Conservation (phyloP, 306 rosid species). For the Canavalia ensiformis region DNA sequence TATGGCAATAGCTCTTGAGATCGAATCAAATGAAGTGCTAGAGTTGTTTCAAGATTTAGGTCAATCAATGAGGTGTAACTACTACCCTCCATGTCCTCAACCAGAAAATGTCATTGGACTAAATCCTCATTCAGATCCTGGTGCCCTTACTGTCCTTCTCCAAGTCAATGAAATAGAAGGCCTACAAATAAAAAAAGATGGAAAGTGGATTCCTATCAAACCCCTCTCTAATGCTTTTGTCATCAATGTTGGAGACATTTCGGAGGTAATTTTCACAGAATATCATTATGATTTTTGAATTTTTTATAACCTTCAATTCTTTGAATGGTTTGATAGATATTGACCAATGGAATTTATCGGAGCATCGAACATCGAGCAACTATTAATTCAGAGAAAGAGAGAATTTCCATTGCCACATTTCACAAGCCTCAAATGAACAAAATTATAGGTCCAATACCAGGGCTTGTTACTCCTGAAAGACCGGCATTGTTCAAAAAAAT, state of each 20-base stretch:
- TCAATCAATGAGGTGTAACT: slow-evolving; percentile 49
- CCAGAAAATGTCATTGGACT: slow-evolving; percentile 57
- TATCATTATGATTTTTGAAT: no score
- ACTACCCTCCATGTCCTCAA: slow-evolving; percentile 60
- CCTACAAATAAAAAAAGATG: slow-evolving; percentile 56
- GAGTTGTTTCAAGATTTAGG: slow-evolving; percentile 33
- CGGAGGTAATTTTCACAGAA: slow-evolving; percentile 24
- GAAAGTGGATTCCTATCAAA: slow-evolving; percentile 50
- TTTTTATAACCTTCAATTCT: no score
- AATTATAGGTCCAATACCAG: not conserved
- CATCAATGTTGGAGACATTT: slow-evolving; percentile 50
- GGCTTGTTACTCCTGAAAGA: slow-evolving; percentile 21
- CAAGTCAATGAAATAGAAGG: slow-evolving; percentile 55
- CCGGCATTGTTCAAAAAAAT: not conserved
- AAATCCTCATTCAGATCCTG: slow-evolving; percentile 54
- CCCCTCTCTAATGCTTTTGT: slow-evolving; percentile 52
- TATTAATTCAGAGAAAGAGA: not conserved
- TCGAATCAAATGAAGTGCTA: slow-evolving; percentile 38
- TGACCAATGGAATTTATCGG: slow-evolving; percentile 1
- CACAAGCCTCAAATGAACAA: not conserved
- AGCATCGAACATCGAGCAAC: slow-evolving; percentile 3
- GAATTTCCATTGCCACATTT: not conserved
- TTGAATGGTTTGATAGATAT: not conserved
- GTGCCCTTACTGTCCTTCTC: slow-evolving; percentile 50
- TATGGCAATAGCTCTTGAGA: slow-evolving; percentile 44